Conservation (phyloP, 257 asterid species). For the Striga asiatica region DNA sequence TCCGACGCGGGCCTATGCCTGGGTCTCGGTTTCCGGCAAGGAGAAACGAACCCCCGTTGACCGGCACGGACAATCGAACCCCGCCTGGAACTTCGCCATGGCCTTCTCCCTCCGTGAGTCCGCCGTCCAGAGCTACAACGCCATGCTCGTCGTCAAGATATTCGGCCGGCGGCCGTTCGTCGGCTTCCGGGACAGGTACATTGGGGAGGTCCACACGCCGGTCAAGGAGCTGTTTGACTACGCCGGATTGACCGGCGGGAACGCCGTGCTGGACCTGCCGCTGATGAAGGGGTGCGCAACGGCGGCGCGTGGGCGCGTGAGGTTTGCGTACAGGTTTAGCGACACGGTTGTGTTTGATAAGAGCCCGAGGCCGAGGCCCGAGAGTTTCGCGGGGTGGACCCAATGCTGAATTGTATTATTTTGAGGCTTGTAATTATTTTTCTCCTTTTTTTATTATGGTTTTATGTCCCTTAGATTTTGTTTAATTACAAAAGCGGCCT, state of each 20-base stretch:
- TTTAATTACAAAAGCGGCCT: not conserved
- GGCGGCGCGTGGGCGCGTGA: not conserved
- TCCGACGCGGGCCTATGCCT: not conserved
- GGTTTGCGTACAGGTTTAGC: not conserved
- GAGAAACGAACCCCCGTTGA: not conserved
- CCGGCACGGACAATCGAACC: not conserved
- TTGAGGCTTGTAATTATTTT: not conserved
- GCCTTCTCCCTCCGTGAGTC: not conserved
- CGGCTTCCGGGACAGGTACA: not conserved
- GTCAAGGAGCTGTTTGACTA: not conserved
- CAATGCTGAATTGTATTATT: not conserved
- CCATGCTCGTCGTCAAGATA: not conserved
- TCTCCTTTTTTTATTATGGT: not conserved
- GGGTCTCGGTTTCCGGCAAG: not conserved
- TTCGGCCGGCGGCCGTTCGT: not conserved
- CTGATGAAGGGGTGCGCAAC: not conserved
- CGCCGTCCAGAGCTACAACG: not conserved
- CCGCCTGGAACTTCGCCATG: not conserved
- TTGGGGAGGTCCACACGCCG: not conserved
- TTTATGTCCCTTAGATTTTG: not conserved
- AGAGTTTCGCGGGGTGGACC: not conserved
- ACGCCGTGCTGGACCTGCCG: not conserved
- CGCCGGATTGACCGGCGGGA: not conserved
- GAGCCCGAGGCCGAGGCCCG: not conserved
- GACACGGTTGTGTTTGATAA: not conserved